Base-by-base conservation (phyloP, 257 asterid genomes). In the Solanum rostratum region DNA sequence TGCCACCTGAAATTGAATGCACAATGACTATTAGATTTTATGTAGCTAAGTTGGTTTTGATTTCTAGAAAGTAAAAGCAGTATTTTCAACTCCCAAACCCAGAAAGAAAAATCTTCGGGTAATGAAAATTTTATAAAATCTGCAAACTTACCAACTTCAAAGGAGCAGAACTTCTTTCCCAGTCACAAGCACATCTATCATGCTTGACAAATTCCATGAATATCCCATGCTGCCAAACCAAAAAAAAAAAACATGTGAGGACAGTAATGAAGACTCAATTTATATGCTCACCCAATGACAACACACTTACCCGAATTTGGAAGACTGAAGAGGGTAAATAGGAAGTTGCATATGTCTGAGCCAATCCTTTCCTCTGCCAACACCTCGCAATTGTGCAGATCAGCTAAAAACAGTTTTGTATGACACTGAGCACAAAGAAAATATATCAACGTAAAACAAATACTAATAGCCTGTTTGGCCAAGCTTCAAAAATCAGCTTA, bases 281-380 rank as follows among this genome's bases (percentile, higher is more conserved):
- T 55, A 59, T 80, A 22, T 68, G 82, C 33, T 74, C 53, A 83
- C 52, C 24, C 70, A 41, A 73, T 63, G 55, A 86, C 57, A 71
- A 68, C 84, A 84, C 62, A 63, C 70, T 88, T 93, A 94, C 98
- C 94, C 90, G 93, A 83, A 54, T 10, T 68, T 53, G 88, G 83
- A 89, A 92, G 79, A 87, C 92, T 85, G 97, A 91, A 81, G 13
- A 79, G 10, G 94, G 91, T 89, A 97, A 87, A 87, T 86, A 86
- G 14, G 85, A 89, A 70, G 88, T 85, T 82, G 95, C 91, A 90
- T 87, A 97, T 85, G 81, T 89, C 82, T 94, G 97, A 85, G 92
- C 98, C 87, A 93, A 89, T 81, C 99, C 99, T 88, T 90, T 92
- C 90, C 82, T 90, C 99, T 97, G 97, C 87, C 85, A 91, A 88